Evolutionary conservation across 345 rosid genomes (phyloP).

Genomic region (Eucalyptus erythrocorys): DNA sequence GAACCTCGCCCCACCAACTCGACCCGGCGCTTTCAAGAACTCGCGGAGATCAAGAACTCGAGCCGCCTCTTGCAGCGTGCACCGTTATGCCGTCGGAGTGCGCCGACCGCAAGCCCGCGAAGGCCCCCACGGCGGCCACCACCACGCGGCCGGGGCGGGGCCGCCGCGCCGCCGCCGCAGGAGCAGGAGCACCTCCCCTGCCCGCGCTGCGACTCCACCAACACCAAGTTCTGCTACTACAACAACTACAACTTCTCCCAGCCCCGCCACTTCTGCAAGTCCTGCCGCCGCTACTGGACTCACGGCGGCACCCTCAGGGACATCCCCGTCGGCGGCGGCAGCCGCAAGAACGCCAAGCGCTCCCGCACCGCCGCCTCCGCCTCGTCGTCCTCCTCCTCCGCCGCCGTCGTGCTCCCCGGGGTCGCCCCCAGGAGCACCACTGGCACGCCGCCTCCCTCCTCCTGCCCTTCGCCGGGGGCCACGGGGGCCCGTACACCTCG

Average conservation of each 20-base stretch:
- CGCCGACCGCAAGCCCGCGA: slow-evolving; percentile 8
- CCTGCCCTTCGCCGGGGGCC: slow-evolving; percentile 20
- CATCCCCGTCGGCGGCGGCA: slow-evolving; percentile 91
- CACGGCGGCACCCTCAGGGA: slow-evolving; percentile 94
- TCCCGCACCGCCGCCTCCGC: slow-evolving; percentile 28
- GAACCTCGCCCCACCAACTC: not conserved
- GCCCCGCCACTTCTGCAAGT: slow-evolving; percentile 98
- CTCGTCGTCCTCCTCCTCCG: slow-evolving; percentile 13
- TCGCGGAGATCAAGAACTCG: not conserved
- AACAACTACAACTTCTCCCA: slow-evolving; percentile 95
- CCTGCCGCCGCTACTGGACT: slow-evolving; percentile 98
- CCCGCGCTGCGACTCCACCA: slow-evolving; percentile 87
- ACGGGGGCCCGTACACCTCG: slow-evolving; percentile 1
- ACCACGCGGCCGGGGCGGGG: not conserved
- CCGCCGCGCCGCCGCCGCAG: slow-evolving; percentile 21
- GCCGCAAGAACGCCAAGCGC: slow-evolving; percentile 78
- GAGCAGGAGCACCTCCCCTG: slow-evolving; percentile 89
- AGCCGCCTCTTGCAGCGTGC: not conserved
- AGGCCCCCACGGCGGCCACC: not conserved
- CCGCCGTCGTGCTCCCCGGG: slow-evolving; percentile 23
- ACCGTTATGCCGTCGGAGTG: slow-evolving; percentile 6
- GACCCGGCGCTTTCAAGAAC: not conserved
- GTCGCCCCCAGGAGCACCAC: not conserved
- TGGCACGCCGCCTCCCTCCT: not conserved
- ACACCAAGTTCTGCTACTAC: slow-evolving; percentile 92